Evolutionary conservation across 2,329 filamentous ascomycete genomes (phyloP), one percentile per base, ranked within the genome.

Genomic region (Pestalotiopsis sp.): DNA sequence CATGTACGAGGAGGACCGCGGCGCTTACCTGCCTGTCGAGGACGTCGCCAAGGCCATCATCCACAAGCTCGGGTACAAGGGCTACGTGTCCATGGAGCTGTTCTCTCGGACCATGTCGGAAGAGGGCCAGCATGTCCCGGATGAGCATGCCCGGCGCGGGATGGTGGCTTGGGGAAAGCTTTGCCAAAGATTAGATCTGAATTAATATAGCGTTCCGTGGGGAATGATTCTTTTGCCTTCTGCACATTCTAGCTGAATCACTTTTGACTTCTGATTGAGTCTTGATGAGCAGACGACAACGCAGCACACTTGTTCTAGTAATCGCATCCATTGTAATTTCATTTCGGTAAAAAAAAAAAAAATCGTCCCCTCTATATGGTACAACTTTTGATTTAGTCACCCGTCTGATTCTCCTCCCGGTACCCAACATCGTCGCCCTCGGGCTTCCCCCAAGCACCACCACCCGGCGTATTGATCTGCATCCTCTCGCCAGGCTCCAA

Each of bases 11-110:
- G 79, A 83, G 61, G 83, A 88, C 3, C 79, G 83, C 3, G 90
- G 90, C 0, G 92, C 87, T 0, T 94, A 93, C 75, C 80, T 95
- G 1, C 92, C 92, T 0, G 84, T 91, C 7, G 81, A 84, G 68
- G 83, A 89, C 36, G 86, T 94, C 20, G 83, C 89, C 0, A 79
- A 84, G 56, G 86, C 89, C 0, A 86, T 94, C 62, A 83, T 93
- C 23, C 84, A 89, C 13, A 87, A 87, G 0, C 81, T 92, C 0
- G 90, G 90, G 0, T 94, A 88, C 72, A 80, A 87, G 66, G 92
- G 92, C 2, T 93, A 90, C 88, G 83, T 93, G 60, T 92, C 90
- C 74, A 86, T 92, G 73, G 92, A 94, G 81, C 79, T 94, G n/a
- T 94, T 93, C 76, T 64, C 62, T 14, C 20, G 62, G 23, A 64